Conservation (phyloP, 2,329 filamentous ascomycete genomes). For the Acrocalymma vagum region DNA sequence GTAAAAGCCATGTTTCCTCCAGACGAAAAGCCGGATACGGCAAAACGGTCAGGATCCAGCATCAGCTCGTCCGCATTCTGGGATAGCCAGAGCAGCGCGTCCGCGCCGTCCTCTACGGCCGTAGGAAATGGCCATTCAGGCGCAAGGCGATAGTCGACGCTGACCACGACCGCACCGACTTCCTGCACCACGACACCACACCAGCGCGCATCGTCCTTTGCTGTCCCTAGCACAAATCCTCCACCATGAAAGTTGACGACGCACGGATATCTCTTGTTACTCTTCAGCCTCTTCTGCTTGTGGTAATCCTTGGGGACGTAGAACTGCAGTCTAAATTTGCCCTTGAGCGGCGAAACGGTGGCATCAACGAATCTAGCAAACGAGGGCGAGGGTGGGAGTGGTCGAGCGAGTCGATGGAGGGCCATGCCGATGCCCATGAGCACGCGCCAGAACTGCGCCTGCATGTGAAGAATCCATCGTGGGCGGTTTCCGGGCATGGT, state of each 20-base stretch:
- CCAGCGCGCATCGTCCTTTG: slow-evolving; percentile 70
- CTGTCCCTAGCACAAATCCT: slow-evolving; percentile 67
- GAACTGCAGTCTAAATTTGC: slow-evolving; percentile 64
- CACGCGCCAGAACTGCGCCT: slow-evolving; percentile 72
- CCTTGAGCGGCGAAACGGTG: slow-evolving; percentile 55
- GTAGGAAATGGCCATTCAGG: slow-evolving; percentile 70
- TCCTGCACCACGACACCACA: slow-evolving; percentile 63
- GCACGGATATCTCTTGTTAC: slow-evolving; percentile 60
- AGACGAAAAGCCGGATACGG: slow-evolving; percentile 69
- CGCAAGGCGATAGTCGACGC: slow-evolving; percentile 68
- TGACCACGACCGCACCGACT: slow-evolving; percentile 66
- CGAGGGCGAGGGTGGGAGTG: slow-evolving; percentile 66
- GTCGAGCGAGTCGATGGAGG: slow-evolving; percentile 69
- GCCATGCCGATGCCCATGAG: slow-evolving; percentile 75
- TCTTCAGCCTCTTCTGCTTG: slow-evolving; percentile 51
- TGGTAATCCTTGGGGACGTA: slow-evolving; percentile 65
- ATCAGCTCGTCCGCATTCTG: slow-evolving; percentile 64
- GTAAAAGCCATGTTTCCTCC: slow-evolving; percentile 71
- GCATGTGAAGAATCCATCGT: slow-evolving; percentile 68
- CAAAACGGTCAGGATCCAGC: slow-evolving; percentile 65
- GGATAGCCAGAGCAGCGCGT: slow-evolving; percentile 67
- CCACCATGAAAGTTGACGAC: slow-evolving; percentile 72
- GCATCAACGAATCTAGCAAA: slow-evolving; percentile 67
- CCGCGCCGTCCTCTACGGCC: slow-evolving; percentile 70
- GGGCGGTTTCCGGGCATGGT: slow-evolving; percentile 45